Conservation (phyloP, 345 rosid genomes). For the Aegle marmelos region DNA sequence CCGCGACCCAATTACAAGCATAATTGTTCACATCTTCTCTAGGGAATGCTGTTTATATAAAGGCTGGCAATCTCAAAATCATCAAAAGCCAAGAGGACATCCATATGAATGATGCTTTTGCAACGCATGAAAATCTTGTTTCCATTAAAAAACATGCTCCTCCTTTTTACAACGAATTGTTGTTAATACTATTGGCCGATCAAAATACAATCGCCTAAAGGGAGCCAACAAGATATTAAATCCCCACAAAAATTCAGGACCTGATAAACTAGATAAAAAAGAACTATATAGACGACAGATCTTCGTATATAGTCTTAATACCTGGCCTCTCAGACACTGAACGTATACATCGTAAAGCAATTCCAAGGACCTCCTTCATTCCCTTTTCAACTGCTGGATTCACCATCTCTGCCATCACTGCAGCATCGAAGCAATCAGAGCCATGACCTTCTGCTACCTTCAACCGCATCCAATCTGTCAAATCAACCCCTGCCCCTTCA, state of each 20-base stretch:
- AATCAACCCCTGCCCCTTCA: conserved; percentile 69
- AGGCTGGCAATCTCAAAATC: not conserved
- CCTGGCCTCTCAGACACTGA: conserved; percentile 92
- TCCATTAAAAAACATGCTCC: conserved; percentile 18
- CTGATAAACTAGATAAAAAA: conserved; percentile 3
- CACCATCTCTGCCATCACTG: conserved; percentile 45
- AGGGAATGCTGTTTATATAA: too few relatives aligned
- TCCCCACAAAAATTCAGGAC: conserved; percentile 22
- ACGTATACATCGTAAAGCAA: conserved; percentile 77
- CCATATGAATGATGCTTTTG: not conserved
- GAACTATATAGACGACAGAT: conserved; percentile 81
- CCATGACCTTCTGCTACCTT: conserved; percentile 70
- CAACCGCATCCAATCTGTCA: conserved; percentile 81
- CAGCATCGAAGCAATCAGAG: conserved; percentile 66
- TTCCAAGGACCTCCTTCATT: conserved; percentile 84
- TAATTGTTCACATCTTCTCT: not conserved
- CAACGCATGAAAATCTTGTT: conserved; percentile 9
- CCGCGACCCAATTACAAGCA: too few relatives aligned
- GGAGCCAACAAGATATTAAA: conserved; percentile 36
- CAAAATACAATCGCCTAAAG: conserved; percentile 15
- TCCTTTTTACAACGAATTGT: conserved; percentile 19
- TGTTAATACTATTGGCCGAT: conserved; percentile 9
- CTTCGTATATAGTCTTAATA: conserved; percentile 93
- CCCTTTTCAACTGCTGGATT: conserved; percentile 73
- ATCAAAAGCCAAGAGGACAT: not conserved